phyloP scores from a whole-genome alignment of 345 rosid genomes.

The Acer campestre region DNA sequence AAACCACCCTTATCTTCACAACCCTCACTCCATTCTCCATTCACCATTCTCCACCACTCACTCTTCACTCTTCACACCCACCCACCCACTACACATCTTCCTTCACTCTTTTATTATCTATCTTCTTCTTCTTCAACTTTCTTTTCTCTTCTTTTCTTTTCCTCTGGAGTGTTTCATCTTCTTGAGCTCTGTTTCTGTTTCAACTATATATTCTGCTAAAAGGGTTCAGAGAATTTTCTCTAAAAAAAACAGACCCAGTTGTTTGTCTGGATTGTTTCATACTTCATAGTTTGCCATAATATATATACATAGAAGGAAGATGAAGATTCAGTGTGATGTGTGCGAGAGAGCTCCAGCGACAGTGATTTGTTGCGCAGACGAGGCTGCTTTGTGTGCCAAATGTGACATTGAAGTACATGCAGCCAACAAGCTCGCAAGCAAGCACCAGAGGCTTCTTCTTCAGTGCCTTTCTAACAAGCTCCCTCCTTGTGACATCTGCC shows the following conservation, averaged over 20 bases:
- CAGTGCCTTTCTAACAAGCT: slow-evolving; percentile 68
- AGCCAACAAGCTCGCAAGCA: slow-evolving; percentile 93
- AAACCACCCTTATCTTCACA: slow-evolving; percentile 34
- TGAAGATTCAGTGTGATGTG: slow-evolving; percentile 98
- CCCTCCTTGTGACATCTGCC: slow-evolving; percentile 94
- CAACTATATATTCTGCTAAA: not conserved
- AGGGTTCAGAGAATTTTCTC: not conserved
- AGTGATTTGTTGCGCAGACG: slow-evolving; percentile 96
- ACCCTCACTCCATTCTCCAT: not conserved
- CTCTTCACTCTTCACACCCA: not conserved
- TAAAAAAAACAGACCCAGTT: not conserved
- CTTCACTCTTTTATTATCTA: not conserved
- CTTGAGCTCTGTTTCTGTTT: not conserved
- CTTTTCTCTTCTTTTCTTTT: not conserved
- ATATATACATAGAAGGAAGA: slow-evolving; percentile 22
- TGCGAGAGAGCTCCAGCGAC: slow-evolving; percentile 96
- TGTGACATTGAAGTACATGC: slow-evolving; percentile 93
- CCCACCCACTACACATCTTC: slow-evolving; percentile 1
- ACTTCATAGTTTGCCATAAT: no score
- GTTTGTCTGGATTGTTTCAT: no score
- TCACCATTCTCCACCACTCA: slow-evolving; percentile 31
- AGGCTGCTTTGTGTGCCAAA: slow-evolving; percentile 85
- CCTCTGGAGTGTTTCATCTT: not conserved
- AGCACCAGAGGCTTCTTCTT: slow-evolving; percentile 94
- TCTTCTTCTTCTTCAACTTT: no score